Evolutionary conservation across 306 rosid genomes (phyloP).

Genomic region (Canavalia ensiformis): DNA sequence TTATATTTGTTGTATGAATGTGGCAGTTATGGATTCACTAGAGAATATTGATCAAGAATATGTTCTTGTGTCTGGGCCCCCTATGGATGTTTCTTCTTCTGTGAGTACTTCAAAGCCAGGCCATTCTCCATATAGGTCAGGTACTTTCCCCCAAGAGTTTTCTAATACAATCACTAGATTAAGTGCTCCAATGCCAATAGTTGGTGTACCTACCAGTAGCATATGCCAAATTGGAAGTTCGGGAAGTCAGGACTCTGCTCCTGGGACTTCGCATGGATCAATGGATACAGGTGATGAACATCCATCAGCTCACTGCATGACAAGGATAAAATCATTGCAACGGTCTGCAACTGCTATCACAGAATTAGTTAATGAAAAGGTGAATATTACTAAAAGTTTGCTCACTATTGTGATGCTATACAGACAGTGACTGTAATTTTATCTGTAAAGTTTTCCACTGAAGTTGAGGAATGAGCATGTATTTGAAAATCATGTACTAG

Average conservation of each 20-base stretch:
- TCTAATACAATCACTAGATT: conserved; percentile 54
- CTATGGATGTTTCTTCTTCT: conserved; percentile 77
- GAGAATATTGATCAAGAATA: conserved; percentile 95
- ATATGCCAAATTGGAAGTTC: conserved; percentile 76
- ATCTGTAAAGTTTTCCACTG: neutral
- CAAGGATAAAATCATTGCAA: conserved; percentile 84
- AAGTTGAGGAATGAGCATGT: conserved; percentile 32
- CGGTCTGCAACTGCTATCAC: conserved; percentile 81
- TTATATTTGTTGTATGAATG: conserved; percentile 50
- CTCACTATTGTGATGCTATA: conserved; percentile 14
- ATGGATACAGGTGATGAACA: conserved; percentile 83
- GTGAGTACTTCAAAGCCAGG: conserved; percentile 69
- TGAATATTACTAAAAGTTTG: conserved; percentile 43
- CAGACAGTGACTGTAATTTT: conserved; percentile 6
- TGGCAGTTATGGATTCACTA: conserved; percentile 74
- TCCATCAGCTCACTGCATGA: conserved; percentile 84
- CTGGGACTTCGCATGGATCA: conserved; percentile 87
- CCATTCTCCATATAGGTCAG: conserved; percentile 66
- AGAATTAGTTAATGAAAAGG: conserved; percentile 88
- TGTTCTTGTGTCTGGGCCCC: conserved; percentile 91
- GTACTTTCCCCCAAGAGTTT: conserved; percentile 64
- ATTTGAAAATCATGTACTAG: conserved; percentile 5
- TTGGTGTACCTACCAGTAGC: conserved; percentile 62
- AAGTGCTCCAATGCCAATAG: conserved; percentile 88
- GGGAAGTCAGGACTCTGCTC: conserved; percentile 93